Conservation (phyloP, 305 asterid species). For the Rubia balearica region DNA sequence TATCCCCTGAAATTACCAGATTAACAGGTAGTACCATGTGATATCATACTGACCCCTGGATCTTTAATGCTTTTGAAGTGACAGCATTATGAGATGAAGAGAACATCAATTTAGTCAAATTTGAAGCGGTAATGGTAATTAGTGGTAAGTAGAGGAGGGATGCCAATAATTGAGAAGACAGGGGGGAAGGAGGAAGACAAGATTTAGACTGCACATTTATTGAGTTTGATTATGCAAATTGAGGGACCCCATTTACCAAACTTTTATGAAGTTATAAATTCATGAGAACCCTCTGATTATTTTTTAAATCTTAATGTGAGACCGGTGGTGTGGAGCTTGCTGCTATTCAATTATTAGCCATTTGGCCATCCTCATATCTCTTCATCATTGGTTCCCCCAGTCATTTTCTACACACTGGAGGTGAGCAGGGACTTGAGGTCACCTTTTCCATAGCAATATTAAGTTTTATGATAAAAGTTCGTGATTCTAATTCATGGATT, state of each 20-base stretch:
- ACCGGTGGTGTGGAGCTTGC: background rate
- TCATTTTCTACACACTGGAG: no score
- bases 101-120: background rate
- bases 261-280: background rate
- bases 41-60: no score
- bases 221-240: background rate
- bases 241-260: conserved; percentile 8
- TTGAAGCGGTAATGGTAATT: background rate
- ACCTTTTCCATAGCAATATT: no score
- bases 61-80: no score
- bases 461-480: no score
- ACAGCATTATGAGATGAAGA: no score
- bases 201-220: conserved; percentile 3
- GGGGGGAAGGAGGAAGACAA: background rate
- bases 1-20: no score
- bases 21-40: no score
- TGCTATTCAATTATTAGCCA: background rate
- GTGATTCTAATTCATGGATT: no score
- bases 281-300: no score
- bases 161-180: background rate
- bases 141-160: background rate
- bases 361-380: background rate
- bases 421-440: no score
- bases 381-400: background rate
- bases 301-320: no score